Conservation (phyloP, 2,329 filamentous ascomycete genomes). For the Cadophora gregata region DNA sequence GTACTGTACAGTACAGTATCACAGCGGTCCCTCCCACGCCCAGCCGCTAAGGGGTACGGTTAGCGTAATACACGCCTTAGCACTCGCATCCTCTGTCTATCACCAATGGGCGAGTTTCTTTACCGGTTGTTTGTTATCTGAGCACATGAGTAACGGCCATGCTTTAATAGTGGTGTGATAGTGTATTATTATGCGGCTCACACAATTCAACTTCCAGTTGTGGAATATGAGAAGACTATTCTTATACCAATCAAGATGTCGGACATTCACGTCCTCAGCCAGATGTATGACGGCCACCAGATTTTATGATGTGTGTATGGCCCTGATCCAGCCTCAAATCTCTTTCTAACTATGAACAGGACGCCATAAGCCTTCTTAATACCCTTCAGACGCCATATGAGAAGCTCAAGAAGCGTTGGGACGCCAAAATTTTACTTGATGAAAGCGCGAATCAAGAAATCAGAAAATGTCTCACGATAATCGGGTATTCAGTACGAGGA, state of each 20-base stretch:
- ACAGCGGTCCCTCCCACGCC: too few species aligned
- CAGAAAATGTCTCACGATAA: constrained; percentile 74
- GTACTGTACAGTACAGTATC: too few species aligned
- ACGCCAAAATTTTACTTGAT: constrained; percentile 75
- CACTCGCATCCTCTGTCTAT: not conserved
- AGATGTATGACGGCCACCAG: constrained; percentile 23
- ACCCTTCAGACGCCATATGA: constrained; percentile 88
- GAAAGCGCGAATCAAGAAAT: constrained; percentile 77
- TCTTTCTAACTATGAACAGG: constrained; percentile 55
- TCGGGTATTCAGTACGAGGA: constrained; percentile 70
- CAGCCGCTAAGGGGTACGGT: too few species aligned
- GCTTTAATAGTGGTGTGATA: not conserved
- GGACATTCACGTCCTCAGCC: not conserved
- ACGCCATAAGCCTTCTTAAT: constrained; percentile 85
- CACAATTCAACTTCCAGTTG: too few species aligned
- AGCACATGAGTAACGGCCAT: not conserved
- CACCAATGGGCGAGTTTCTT: not conserved
- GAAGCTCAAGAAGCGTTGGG: constrained; percentile 77
- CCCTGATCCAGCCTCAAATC: not conserved
- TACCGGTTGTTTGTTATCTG: not conserved
- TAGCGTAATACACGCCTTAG: not conserved
- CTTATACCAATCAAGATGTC: not conserved
- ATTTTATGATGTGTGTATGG: constrained; percentile 32
- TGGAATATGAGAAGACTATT: not conserved
- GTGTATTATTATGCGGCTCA: not conserved